Base-by-base conservation (phyloP, 345 rosid genomes). In the Odontarrhena argentea region DNA sequence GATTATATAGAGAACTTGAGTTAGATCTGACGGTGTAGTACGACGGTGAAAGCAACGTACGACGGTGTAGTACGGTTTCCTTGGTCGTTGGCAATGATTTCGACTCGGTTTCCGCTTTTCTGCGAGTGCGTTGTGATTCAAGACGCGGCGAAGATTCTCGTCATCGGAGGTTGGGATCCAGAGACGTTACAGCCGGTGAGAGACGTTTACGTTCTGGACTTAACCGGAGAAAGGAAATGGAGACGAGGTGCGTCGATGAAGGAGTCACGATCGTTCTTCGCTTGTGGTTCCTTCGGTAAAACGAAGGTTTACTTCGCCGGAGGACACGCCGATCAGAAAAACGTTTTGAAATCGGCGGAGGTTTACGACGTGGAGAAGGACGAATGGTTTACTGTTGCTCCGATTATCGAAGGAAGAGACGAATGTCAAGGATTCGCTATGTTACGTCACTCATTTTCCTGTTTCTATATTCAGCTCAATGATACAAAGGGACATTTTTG, bases 121-220 rank as follows among this genome's bases (percentile, higher is more conserved):
- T 81, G 85, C 60, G 87, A 83, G 66, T 80, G 84, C 53, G 68
- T 82, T 6, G 80, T 77, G 18, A 15, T 83, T 36, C 77, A 73
- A 10, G 67, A 77, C 10, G 22, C 71, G 0, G 78, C 74, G 36
- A 81, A 81, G 58, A 28, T 79, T 7, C 41, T 83, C 1, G 64
- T 85, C 4, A 57, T 85, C 44, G 90, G 90, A 6, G 90, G 90
- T 5, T 85, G 87, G 90, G 87, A 85, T 61, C 81, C 84, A 12
- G 26, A 6, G 36, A 81, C 85, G 32, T 73, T 79, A 10, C 80
- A 76, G 46, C 84, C 85, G 9, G 74, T 71, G 14, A 67, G 60
- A 2, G 78, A 77, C 40, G 84, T 85, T 1, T 76, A 69, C 61
- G 68, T 83, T 14, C 48, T 81, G 0, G 87, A 83, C 14, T 62